Percentiles rank a stretch among this genome's conserved stretches.
Conservation (phyloP, 2,329 filamentous ascomycete genomes). For the Penicillium sp. region DNA sequence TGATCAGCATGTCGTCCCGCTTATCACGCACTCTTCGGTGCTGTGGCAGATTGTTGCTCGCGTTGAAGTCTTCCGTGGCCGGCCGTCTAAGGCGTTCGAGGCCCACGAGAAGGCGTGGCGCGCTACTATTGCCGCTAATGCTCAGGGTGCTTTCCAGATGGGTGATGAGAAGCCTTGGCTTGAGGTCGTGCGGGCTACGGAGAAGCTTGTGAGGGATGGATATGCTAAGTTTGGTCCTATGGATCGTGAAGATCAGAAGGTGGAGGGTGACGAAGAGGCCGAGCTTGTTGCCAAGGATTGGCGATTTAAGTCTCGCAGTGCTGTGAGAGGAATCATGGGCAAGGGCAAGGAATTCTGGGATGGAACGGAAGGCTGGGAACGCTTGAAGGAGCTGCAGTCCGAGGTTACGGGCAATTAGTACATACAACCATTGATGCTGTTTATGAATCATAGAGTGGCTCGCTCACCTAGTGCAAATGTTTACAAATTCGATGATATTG, state of each 20-base stretch:
- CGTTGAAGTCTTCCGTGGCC: slow-evolving; percentile 63
- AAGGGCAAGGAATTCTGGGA: slow-evolving; percentile 78
- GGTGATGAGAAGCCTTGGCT: slow-evolving; percentile 60
- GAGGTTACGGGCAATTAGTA: slow-evolving; percentile 29
- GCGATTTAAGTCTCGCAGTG: slow-evolving; percentile 80
- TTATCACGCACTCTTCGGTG: slow-evolving; percentile 70
- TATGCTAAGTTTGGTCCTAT: slow-evolving; percentile 69
- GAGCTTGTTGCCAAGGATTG: slow-evolving; percentile 67
- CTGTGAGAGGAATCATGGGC: slow-evolving; percentile 72
- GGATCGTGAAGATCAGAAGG: slow-evolving; percentile 48
- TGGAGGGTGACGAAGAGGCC: slow-evolving; percentile 36
- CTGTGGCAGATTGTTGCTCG: slow-evolving; percentile 69
- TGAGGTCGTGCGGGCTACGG: slow-evolving; percentile 65
- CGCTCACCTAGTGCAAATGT: neutral
- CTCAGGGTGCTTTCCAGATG: slow-evolving; percentile 39
- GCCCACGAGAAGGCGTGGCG: slow-evolving; percentile 88
- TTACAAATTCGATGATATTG: neutral
- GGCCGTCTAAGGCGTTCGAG: slow-evolving; percentile 64
- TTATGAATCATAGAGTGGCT: slow-evolving; percentile 2
- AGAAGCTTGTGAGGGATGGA: slow-evolving; percentile 63
- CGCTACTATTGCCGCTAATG: slow-evolving; percentile 46
- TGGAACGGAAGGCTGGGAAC: slow-evolving; percentile 45
- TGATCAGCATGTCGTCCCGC: slow-evolving; percentile 64
- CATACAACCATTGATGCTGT: slow-evolving; percentile 6
- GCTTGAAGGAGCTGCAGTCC: slow-evolving; percentile 32